A percentile compares a stretch with the other conserved stretches of the same genome.
phyloP scores from a whole-genome alignment of 768 basidiomycete genomes.

The Boletus barrowsii region DNA sequence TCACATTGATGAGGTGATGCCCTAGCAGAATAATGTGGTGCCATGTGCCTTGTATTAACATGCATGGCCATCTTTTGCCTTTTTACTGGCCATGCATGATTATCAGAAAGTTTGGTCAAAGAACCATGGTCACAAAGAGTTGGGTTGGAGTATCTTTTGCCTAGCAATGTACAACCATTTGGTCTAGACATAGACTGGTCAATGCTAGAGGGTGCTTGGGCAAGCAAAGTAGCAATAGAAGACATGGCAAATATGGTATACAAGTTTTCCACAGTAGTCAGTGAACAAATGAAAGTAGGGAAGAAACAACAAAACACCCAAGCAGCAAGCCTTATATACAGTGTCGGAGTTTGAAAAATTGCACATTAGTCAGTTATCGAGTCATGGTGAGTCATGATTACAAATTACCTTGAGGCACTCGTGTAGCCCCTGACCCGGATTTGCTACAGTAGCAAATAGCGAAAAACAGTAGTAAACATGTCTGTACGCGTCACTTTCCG shows the following conservation, averaged over 20 bases:
- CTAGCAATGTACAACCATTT: not conserved
- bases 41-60: slow-evolving; percentile 21
- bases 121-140: not conserved
- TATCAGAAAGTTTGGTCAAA: not conserved
- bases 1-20: not conserved
- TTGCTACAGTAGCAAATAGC: too few species aligned
- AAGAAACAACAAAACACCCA: not conserved
- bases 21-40: not conserved
- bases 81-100: not conserved
- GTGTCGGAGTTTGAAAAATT: slow-evolving; percentile 15
- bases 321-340: slow-evolving; percentile 10
- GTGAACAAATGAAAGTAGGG: not conserved
- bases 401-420: too few species aligned
- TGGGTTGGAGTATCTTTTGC: not conserved
- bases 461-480: too few species aligned
- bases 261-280: not conserved
- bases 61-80: slow-evolving; percentile 11
- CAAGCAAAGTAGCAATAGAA: not conserved
- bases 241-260: slow-evolving; percentile 4
- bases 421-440: too few species aligned
- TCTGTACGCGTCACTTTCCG: too few species aligned
- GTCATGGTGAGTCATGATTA: not conserved
- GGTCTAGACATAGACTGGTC: not conserved
- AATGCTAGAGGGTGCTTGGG: not conserved
- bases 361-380: not conserved